Percentiles rank a stretch among this genome's conserved stretches.
phyloP scores from a whole-genome alignment of 331 rosid species.

The Telfairia occidentalis region DNA sequence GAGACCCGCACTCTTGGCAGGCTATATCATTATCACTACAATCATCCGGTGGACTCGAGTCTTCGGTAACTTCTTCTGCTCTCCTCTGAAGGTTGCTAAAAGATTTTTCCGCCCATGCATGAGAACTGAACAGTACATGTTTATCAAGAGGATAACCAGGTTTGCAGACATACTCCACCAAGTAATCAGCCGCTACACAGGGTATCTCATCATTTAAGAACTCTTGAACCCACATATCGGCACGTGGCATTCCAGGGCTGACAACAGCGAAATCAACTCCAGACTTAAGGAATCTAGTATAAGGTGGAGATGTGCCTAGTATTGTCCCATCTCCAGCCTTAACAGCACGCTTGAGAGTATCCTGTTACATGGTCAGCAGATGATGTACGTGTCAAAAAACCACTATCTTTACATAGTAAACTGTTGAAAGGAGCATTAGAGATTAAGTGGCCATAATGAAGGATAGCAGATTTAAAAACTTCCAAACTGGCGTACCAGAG shows the following conservation, averaged over 20 bases:
- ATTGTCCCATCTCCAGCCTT: constrained; percentile 87
- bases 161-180: constrained; percentile 93
- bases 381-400: neutral
- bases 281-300: constrained; percentile 49
- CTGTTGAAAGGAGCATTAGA: neutral
- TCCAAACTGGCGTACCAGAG: constrained; percentile 49
- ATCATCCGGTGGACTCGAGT: constrained; percentile 17
- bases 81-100: constrained; percentile 34
- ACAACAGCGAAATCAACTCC: constrained; percentile 67
- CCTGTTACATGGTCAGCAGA: constrained; percentile 34
- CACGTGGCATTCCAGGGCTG: constrained; percentile 73
- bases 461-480: neutral
- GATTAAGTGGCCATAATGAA: neutral
- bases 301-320: constrained; percentile 88
- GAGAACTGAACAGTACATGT: constrained; percentile 58
- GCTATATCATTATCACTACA: constrained; percentile 27
- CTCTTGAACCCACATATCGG: constrained; percentile 81
- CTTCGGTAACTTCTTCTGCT: constrained; percentile 49
- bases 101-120: constrained; percentile 65
- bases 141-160: constrained; percentile 67
- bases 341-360: constrained; percentile 77
- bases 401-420: neutral
- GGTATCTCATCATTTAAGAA: constrained; percentile 79
- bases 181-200: constrained; percentile 74
- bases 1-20: constrained; percentile 57